Conservation (phyloP, 2,329 filamentous ascomycete genomes). For the Basipetospora chlamydospora region DNA sequence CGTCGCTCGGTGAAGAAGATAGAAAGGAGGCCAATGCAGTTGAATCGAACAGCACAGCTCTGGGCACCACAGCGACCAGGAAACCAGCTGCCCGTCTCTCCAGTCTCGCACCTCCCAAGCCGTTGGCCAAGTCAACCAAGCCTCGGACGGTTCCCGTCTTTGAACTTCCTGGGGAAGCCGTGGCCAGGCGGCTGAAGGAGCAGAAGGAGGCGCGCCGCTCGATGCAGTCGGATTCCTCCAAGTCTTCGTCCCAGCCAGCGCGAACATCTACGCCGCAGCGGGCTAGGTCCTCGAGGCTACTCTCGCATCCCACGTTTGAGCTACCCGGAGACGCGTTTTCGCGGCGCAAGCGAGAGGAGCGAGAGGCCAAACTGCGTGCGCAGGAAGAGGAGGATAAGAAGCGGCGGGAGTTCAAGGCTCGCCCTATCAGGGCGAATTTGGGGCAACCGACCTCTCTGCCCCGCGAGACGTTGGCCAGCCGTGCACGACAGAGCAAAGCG, state of each 20-base stretch:
- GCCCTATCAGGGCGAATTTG: constrained; percentile 33
- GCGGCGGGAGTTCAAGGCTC: constrained; percentile 49
- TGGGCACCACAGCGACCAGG: constrained; percentile 11
- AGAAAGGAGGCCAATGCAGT: too few species aligned
- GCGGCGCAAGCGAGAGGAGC: constrained; percentile 38
- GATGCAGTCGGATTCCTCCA: constrained; percentile 13
- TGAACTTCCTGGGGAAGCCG: constrained; percentile 48
- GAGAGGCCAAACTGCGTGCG: constrained; percentile 36
- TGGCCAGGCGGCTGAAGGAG: constrained; percentile 42
- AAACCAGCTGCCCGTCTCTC: constrained; percentile 19
- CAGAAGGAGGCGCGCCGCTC: constrained; percentile 40
- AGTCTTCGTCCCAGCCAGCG: constrained; percentile 1
- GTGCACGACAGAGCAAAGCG: constrained; percentile 34
- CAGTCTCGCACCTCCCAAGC: constrained; percentile 30
- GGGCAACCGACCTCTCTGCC: constrained; percentile 26
- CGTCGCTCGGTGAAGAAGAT: constrained; percentile 2
- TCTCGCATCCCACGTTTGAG: constrained; percentile 43
- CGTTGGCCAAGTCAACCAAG: constrained; percentile 36
- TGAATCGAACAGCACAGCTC: constrained; percentile 10
- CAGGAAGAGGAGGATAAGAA: constrained; percentile 46
- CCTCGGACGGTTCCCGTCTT: constrained; percentile 39
- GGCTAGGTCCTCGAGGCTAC: constrained; percentile 34
- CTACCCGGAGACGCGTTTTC: constrained; percentile 49
- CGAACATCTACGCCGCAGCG: constrained; percentile 12
- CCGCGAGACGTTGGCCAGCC: constrained; percentile 43